Conservation (phyloP, 202 grass and related monocot species). For the Elaeis oleifera region DNA sequence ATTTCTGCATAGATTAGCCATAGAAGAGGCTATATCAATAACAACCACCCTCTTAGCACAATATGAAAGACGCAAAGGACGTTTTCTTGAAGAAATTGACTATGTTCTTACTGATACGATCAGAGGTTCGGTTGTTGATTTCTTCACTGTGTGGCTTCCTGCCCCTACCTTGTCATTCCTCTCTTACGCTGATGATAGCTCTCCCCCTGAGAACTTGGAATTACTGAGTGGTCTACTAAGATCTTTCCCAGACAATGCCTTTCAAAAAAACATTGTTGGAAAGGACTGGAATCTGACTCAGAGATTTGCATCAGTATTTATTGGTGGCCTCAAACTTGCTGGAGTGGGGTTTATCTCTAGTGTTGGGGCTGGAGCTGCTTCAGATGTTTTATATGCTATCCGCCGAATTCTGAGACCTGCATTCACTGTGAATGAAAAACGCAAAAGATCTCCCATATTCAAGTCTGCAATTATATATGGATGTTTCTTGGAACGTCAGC, state of each 20-base stretch:
- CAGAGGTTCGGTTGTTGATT: constrained; percentile 92
- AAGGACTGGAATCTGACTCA: constrained; percentile 75
- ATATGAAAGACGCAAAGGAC: constrained; percentile 84
- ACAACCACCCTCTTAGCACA: constrained; percentile 82
- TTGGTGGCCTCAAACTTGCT: constrained; percentile 87
- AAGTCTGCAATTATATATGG: constrained; percentile 79
- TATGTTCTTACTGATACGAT: constrained; percentile 94
- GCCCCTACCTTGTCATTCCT: constrained; percentile 91
- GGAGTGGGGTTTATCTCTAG: constrained; percentile 87
- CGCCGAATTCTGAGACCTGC: constrained; percentile 55
- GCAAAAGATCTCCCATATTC: constrained; percentile 60
- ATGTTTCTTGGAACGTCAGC: constrained; percentile 83
- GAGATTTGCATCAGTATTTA: constrained; percentile 70
- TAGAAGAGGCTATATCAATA: constrained; percentile 94
- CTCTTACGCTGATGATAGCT: constrained; percentile 60
- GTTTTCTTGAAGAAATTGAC: constrained; percentile 83
- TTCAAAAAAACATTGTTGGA: constrained; percentile 71
- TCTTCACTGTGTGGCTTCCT: constrained; percentile 98
- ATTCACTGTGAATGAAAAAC: constrained; percentile 25
- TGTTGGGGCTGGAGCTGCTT: constrained; percentile 90
- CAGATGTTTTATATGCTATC: constrained; percentile 55
- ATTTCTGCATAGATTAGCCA: constrained; percentile 83
- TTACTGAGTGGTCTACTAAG: constrained; percentile 69
- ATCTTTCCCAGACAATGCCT: constrained; percentile 92
- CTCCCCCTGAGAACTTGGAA: constrained; percentile 57